These are phyloP conservation scores for Cadophora gregata DNA, from an alignment of 2,329 filamentous ascomycete genomes.

Conservation along the genomic window DNA sequence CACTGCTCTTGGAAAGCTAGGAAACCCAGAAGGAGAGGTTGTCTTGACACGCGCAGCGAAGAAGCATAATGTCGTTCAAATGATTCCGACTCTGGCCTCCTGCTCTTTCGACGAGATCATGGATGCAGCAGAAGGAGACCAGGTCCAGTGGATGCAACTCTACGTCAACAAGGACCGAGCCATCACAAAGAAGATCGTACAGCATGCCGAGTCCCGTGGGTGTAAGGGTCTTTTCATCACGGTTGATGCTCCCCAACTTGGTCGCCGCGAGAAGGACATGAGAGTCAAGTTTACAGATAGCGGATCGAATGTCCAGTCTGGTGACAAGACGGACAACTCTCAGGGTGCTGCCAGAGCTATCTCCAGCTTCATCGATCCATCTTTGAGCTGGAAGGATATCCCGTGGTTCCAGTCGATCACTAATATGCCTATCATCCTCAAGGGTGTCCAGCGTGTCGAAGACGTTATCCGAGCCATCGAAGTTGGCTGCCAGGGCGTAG, in stretches of 20 bases:
- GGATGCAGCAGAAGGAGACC: slow-evolving; percentile 78
- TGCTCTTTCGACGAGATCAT: slow-evolving; percentile 98
- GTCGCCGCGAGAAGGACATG: slow-evolving; percentile 97
- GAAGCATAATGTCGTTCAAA: slow-evolving; percentile 91
- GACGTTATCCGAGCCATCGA: slow-evolving; percentile 90
- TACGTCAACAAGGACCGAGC: slow-evolving; percentile 93
- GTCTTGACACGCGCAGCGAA: slow-evolving; percentile 83
- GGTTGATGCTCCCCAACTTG: slow-evolving; percentile 94
- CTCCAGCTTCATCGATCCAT: slow-evolving; percentile 94
- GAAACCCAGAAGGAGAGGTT: slow-evolving; percentile 92
- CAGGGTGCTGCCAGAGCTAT: slow-evolving; percentile 96
- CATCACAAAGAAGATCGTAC: slow-evolving; percentile 87
- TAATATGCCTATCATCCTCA: slow-evolving; percentile 92
- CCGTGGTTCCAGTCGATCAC: slow-evolving; percentile 92
- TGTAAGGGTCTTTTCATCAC: slow-evolving; percentile 98
- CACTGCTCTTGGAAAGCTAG: slow-evolving; percentile 93
- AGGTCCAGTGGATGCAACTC: slow-evolving; percentile 95
- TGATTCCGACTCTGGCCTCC: slow-evolving; percentile 97
- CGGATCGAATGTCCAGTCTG: slow-evolving; percentile 81
- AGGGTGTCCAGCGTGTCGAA: slow-evolving; percentile 95
- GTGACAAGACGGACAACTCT: slow-evolving; percentile 77
- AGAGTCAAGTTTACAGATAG: slow-evolving; percentile 86
- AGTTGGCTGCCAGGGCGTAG: slow-evolving; percentile 82
- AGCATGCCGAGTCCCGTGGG: slow-evolving; percentile 89
- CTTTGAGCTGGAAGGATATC: slow-evolving; percentile 91